phyloP scores from a whole-genome alignment of 2,329 filamentous ascomycete genomes.

The Fusarium palustre region DNA sequence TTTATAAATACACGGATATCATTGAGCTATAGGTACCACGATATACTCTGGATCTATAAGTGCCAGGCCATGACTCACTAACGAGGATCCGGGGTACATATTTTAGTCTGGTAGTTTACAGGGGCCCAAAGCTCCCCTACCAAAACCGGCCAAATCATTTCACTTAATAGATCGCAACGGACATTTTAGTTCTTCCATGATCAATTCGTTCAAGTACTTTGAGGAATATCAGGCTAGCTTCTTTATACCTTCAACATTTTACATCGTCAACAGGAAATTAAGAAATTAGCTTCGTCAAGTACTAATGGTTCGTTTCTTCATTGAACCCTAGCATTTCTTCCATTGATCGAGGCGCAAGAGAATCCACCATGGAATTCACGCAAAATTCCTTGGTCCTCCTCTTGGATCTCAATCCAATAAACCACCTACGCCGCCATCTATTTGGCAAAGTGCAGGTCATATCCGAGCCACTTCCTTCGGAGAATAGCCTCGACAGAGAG shows the following conservation, averaged over 20 bases:
- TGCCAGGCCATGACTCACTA: background rate
- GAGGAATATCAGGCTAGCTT: constrained; percentile 23
- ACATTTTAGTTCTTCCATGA: background rate
- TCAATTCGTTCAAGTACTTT: constrained; percentile 7
- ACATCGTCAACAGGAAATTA: constrained; percentile 23
- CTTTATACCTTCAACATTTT: constrained; percentile 17
- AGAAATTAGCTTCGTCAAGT: constrained; percentile 30
- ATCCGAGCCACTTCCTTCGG: constrained; percentile 93
- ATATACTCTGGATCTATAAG: background rate
- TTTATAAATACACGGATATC: background rate
- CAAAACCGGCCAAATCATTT: background rate
- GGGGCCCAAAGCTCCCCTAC: background rate
- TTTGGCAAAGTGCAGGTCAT: constrained; percentile 99
- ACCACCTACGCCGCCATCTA: constrained; percentile 58
- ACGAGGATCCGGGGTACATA: constrained; percentile 6
- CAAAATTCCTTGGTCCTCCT: background rate
- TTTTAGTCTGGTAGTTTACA: constrained; percentile 1
- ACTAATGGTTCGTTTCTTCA: constrained; percentile 22
- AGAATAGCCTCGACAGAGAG: constrained; percentile 82
- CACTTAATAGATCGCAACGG: background rate
- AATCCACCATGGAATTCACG: constrained; percentile 1
- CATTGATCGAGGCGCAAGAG: constrained; percentile 6
- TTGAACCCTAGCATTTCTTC: constrained; percentile 7
- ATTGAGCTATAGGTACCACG: background rate
- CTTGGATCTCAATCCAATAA: background rate